phyloP scores from a whole-genome alignment of 1,139 yeast species.

The Wickerhamomyces sp. region DNA sequence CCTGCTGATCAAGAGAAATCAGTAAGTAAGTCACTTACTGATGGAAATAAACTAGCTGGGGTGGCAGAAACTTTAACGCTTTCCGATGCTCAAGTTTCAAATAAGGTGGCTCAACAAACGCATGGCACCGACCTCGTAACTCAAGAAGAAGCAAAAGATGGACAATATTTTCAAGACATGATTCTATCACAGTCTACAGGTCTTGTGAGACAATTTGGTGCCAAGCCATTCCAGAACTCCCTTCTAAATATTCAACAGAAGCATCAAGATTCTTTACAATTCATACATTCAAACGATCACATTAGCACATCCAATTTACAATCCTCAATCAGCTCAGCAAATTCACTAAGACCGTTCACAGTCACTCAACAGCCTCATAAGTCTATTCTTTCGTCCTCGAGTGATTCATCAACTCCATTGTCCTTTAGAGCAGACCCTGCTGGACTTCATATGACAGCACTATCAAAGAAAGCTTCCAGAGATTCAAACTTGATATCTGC shows the following conservation, averaged over 20 bases:
- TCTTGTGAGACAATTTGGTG: slow-evolving; percentile 34
- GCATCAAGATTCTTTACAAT: slow-evolving; percentile 11
- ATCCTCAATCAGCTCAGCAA: slow-evolving; percentile 13
- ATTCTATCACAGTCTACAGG: slow-evolving; percentile 48
- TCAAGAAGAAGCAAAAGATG: slow-evolving; percentile 10
- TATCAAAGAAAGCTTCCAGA: slow-evolving; percentile 1
- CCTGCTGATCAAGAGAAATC: not conserved
- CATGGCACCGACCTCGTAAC: not conserved
- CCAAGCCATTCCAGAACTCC: slow-evolving; percentile 29
- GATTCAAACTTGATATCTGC: slow-evolving; percentile 1
- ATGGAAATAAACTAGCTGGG: not conserved
- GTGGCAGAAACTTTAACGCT: not conserved
- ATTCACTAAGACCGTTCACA: slow-evolving; percentile 23
- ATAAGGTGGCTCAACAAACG: not conserved
- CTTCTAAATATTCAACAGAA: slow-evolving; percentile 5
- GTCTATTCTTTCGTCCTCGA: slow-evolving; percentile 8
- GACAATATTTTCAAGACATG: slow-evolving; percentile 33
- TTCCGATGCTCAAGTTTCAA: not conserved
- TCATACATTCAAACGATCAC: slow-evolving; percentile 23
- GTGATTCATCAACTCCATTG: slow-evolving; percentile 15
- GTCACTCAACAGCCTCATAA: slow-evolving; percentile 4
- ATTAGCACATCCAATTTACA: slow-evolving; percentile 14
- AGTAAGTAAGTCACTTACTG: not conserved
- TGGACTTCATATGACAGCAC: slow-evolving; percentile 2
- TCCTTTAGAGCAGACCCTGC: slow-evolving; percentile 17